Conservation (phyloP, 139 green algal species). For the Dunaliella primolecta region DNA sequence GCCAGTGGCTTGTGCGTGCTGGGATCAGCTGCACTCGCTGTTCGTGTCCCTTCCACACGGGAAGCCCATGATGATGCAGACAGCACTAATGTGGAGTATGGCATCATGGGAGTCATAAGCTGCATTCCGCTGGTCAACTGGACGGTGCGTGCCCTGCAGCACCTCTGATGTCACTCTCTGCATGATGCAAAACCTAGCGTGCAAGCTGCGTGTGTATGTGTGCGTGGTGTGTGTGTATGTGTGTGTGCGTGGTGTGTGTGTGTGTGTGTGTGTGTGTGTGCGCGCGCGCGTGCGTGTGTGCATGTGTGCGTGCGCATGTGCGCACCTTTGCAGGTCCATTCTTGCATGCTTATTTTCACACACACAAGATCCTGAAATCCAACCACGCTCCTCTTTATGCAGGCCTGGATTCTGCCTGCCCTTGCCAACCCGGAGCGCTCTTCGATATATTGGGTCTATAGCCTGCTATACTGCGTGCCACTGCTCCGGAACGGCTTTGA, state of each 20-base stretch:
- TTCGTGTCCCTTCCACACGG: background rate
- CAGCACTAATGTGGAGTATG: conserved; percentile 50
- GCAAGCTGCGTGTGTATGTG: background rate
- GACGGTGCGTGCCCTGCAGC: conserved; percentile 39
- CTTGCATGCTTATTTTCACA: too few species aligned
- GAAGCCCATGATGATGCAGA: conserved; percentile 1
- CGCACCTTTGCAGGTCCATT: too few species aligned
- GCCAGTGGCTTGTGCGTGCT: conserved; percentile 1
- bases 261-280: too few species aligned
- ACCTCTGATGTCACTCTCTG: too few species aligned
- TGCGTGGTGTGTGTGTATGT: background rate
- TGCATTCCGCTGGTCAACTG: conserved; percentile 64
- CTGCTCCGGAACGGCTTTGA: conserved; percentile 59
- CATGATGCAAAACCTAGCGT: too few species aligned
- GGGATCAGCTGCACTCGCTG: background rate
- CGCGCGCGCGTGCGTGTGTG: too few species aligned
- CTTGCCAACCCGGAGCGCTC: conserved; percentile 24
- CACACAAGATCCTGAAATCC: too few species aligned
- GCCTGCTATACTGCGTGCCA: conserved; percentile 61
- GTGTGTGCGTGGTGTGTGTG: too few species aligned
- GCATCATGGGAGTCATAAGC: conserved; percentile 59
- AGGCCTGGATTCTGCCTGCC: conserved; percentile 72
- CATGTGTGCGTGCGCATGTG: too few species aligned
- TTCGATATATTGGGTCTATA: conserved; percentile 54
- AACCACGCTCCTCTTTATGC: conserved; percentile 1